These are phyloP conservation scores for Debaryomyces subglobosus DNA, from an alignment of 1,139 yeast genomes.

Conservation along the genomic window DNA sequence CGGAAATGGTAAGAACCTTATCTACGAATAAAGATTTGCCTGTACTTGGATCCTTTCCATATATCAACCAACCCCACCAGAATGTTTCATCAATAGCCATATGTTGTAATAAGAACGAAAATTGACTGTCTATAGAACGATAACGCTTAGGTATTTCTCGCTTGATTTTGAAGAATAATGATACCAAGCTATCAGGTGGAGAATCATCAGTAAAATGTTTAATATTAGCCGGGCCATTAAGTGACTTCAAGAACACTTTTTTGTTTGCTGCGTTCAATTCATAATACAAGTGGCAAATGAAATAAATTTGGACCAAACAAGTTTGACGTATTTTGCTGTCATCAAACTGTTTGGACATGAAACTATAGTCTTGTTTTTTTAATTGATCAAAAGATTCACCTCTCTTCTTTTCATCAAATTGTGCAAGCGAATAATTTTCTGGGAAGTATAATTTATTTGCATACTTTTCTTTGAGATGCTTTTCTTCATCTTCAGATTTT, in stretches of 20 bases:
- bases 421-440: constrained; percentile 39
- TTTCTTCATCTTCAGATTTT: constrained; percentile 20
- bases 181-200: constrained; percentile 28
- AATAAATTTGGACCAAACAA: constrained; percentile 35
- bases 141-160: constrained; percentile 27
- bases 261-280: constrained; percentile 32
- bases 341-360: constrained; percentile 29
- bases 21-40: constrained; percentile 34
- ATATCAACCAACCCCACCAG: constrained; percentile 50
- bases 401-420: constrained; percentile 25
- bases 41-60: constrained; percentile 38
- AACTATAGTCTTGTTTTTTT: constrained; percentile 30
- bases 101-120: constrained; percentile 32
- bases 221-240: constrained; percentile 30
- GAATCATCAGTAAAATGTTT: constrained; percentile 44
- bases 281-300: constrained; percentile 32
- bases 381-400: constrained; percentile 21
- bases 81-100: constrained; percentile 31
- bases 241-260: constrained; percentile 24
- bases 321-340: constrained; percentile 32
- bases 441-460: constrained; percentile 32
- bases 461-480: constrained; percentile 26
- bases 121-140: constrained; percentile 28
- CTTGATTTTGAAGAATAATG: constrained; percentile 29
- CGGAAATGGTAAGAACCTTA: constrained; percentile 24